Evolutionary conservation across 1,284 basidiomycete species (phyloP).

Genomic region (Naganishia sp.): DNA sequence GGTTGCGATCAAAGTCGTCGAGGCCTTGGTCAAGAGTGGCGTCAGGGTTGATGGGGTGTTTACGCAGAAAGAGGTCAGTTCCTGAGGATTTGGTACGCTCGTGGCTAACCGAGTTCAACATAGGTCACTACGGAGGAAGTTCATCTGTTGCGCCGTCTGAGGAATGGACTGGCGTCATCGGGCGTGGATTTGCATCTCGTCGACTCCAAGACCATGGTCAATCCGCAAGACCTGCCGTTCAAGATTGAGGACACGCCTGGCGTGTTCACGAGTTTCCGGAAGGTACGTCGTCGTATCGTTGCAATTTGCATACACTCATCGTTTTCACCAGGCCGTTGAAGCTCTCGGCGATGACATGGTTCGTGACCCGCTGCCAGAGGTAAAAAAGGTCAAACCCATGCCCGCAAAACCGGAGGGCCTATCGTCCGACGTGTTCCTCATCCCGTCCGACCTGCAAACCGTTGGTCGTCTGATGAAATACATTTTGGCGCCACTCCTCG

Average conservation of each 20-base stretch:
- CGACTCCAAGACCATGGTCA: constrained; percentile 51
- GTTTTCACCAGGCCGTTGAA: constrained; percentile 57
- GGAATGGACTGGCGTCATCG: constrained; percentile 35
- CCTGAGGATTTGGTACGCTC: not conserved
- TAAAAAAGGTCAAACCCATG: constrained; percentile 44
- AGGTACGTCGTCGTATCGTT: constrained; percentile 35
- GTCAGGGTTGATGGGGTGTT: constrained; percentile 56
- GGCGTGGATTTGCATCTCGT: constrained; percentile 40
- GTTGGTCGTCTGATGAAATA: constrained; percentile 37
- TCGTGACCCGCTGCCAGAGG: constrained; percentile 39
- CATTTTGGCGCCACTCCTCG: constrained; percentile 30
- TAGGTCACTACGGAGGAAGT: constrained; percentile 47
- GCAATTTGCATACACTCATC: constrained; percentile 53
- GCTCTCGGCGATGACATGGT: constrained; percentile 51
- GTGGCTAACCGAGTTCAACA: not conserved
- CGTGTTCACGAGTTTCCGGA: constrained; percentile 58
- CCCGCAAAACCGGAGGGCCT: constrained; percentile 35
- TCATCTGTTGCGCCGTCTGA: constrained; percentile 36
- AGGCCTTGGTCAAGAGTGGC: constrained; percentile 48
- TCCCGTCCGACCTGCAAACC: constrained; percentile 33
- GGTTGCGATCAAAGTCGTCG: constrained; percentile 53
- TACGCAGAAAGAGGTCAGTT: constrained; percentile 53
- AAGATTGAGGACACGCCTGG: constrained; percentile 54
- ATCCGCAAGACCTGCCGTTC: constrained; percentile 56
- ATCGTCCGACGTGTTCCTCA: constrained; percentile 9